A percentile compares a stretch with the other conserved stretches of the same genome.
Conservation (phyloP, 2,329 filamentous ascomycete species). For the Colletotrichum sp. region DNA sequence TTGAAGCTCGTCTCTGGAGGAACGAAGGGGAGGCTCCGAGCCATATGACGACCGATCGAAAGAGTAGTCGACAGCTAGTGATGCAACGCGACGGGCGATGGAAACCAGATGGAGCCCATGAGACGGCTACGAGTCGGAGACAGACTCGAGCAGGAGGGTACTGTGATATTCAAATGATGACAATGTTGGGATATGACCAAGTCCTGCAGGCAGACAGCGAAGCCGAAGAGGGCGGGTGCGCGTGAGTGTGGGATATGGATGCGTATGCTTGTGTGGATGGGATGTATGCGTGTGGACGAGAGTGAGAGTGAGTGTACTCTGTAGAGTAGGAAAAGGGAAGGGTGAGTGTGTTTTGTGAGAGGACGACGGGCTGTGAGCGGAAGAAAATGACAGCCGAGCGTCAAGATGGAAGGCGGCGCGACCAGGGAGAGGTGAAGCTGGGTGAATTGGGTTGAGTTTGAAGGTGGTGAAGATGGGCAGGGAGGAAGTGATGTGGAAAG, state of each 20-base stretch:
- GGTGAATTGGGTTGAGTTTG: slow-evolving; percentile 14
- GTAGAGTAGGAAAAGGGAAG: not conserved
- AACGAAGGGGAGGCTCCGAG: slow-evolving; percentile 9
- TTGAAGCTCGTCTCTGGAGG: slow-evolving; percentile 5
- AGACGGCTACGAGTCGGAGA: not conserved
- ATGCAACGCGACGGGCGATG: slow-evolving; percentile 1
- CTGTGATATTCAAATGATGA: not conserved
- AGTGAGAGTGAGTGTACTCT: not conserved
- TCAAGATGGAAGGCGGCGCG: slow-evolving; percentile 1
- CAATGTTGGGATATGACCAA: not conserved
- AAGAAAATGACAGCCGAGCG: slow-evolving; percentile 6
- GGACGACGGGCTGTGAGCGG: not conserved
- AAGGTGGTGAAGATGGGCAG: slow-evolving; percentile 23
- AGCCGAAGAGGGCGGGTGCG: not conserved
- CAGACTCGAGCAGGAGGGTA: not conserved
- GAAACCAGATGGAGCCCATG: slow-evolving; percentile 10
- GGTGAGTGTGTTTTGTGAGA: not conserved
- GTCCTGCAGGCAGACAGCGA: not conserved
- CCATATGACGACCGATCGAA: slow-evolving; percentile 8
- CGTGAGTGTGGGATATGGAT: not conserved
- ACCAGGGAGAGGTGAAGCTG: slow-evolving; percentile 13
- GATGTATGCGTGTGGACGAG: not conserved
- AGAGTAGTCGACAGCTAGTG: not conserved
- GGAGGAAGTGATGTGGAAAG: slow-evolving; percentile 22
- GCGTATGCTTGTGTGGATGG: slow-evolving; percentile 1